Conservation (phyloP, 1,139 yeast genomes). For the Chernovozyma aurita region DNA sequence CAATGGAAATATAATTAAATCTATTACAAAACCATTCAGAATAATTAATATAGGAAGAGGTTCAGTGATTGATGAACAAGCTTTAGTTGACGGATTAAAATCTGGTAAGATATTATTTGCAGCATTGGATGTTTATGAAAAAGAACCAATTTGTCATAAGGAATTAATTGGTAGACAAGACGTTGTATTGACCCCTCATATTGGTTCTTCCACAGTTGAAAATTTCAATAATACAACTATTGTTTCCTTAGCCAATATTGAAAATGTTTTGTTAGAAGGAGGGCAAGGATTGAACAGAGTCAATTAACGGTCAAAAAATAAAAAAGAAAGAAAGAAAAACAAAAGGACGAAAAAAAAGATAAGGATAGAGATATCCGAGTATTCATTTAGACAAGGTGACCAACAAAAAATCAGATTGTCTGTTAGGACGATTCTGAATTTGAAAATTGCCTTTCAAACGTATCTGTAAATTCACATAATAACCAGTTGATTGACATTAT, state of each 20-base stretch:
- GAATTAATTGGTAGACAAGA: constrained; percentile 57
- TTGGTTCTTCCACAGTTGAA: constrained; percentile 66
- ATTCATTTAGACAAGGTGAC: too few relatives aligned
- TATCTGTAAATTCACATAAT: too few relatives aligned
- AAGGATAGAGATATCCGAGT: neutral
- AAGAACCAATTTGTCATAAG: constrained; percentile 59
- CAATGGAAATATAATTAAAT: constrained; percentile 42
- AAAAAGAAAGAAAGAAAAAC: constrained; percentile 3
- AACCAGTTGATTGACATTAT: too few relatives aligned
- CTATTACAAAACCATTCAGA: constrained; percentile 50
- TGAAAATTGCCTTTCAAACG: too few relatives aligned
- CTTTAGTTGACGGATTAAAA: constrained; percentile 62
- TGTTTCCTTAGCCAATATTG: constrained; percentile 44
- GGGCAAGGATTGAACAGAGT: constrained; percentile 31
- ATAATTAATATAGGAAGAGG: constrained; percentile 81
- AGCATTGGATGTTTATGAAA: constrained; percentile 76
- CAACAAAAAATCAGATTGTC: too few relatives aligned
- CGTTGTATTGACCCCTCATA: constrained; percentile 72
- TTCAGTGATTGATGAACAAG: constrained; percentile 65
- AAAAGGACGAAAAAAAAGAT: constrained; percentile 7
- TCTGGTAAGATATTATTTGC: constrained; percentile 65
- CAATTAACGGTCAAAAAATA: too few relatives aligned
- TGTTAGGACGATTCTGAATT: too few relatives aligned
- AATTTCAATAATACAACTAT: constrained; percentile 45
- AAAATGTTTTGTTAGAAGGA: constrained; percentile 30